phyloP scores from a whole-genome alignment of 177 flowering plant genomes.

The Vitis hybrid region DNA sequence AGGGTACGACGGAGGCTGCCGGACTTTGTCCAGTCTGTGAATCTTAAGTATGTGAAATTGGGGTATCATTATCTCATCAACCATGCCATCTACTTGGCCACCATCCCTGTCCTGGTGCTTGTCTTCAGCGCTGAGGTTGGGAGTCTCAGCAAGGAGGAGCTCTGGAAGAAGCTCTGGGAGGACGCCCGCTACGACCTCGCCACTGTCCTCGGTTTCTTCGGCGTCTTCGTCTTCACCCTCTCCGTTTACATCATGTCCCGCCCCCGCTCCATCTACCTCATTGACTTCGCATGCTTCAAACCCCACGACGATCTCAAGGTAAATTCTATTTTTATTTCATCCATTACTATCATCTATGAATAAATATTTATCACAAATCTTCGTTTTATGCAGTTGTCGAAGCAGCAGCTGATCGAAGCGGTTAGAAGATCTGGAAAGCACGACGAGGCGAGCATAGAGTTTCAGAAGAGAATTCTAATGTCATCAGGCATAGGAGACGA shows the following conservation, averaged over 20 bases:
- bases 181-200: slow-evolving; percentile 71
- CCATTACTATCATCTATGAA: too few relatives aligned
- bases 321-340: not conserved
- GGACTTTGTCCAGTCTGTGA: slow-evolving; percentile 83
- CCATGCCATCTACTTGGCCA: slow-evolving; percentile 74
- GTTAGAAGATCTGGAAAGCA: slow-evolving; percentile 74
- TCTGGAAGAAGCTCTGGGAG: slow-evolving; percentile 77
- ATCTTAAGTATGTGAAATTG: slow-evolving; percentile 84
- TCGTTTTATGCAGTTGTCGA: slow-evolving; percentile 49
- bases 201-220: slow-evolving; percentile 57
- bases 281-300: slow-evolving; percentile 76
- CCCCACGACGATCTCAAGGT: slow-evolving; percentile 85
- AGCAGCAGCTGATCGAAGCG: slow-evolving; percentile 63
- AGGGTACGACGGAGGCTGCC: slow-evolving; percentile 80
- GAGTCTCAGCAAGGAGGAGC: slow-evolving; percentile 64
- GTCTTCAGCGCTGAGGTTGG: slow-evolving; percentile 84
- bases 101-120: slow-evolving; percentile 67
- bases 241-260: slow-evolving; percentile 73
- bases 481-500: slow-evolving; percentile 89
- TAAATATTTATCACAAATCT: too few relatives aligned
- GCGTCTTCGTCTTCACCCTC: slow-evolving; percentile 62
- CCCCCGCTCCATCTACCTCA: slow-evolving; percentile 69
- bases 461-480: slow-evolving; percentile 56
- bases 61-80: slow-evolving; percentile 88
- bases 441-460: slow-evolving; percentile 71